Evolutionary conservation across 1,284 basidiomycete genomes (phyloP), one percentile per base, ranked within the genome.

Genomic region (Stygiomarasmius scandens): DNA sequence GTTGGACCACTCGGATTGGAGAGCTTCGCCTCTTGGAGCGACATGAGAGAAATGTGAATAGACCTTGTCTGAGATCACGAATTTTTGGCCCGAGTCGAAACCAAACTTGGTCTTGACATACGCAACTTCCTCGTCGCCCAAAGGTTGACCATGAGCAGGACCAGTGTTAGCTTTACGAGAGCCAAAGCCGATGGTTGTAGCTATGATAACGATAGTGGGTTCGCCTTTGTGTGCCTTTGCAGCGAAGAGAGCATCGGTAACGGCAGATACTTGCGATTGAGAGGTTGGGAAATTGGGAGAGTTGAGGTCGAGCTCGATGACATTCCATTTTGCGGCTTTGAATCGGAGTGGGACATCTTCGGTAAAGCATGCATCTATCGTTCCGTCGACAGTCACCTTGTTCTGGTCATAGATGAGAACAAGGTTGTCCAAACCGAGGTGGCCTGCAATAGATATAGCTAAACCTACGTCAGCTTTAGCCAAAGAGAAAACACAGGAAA

Each of bases 321-420:
- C 86, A 64, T 90, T 82, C 87, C 87, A 91, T 64, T 83, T 86
- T 74, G 89, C 89, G 16, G 88, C 86, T 69, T 90, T 81, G 23
- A 62, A 36, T 14, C 51, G 52, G 23, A 53, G 50, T 20, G 58
- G 53, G 3, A 54, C 51, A 22, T 58, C 63, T 12, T 91, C 89
- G 58, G 89, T 90, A 79, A 90, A 90, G 44, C 87, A 84, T 62
- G 84, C 83, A 61, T 79, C 80, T 60, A 87, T 90, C 74, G 85
- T 80, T 69, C 89, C 89, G 71, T 91, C 89, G 67, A 91, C 90
- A 65, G 88, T 87, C 75, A 71, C 53, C 79, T 78, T 78, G 75
- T 85, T 85, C 74, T 87, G 82, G 64, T 88, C 87, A 71, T 84
- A 89, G 67, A 88, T 75, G 63, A 82, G 84, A 67, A 91, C 87